Percentiles rank a stretch among this genome's conserved stretches.
phyloP scores from a whole-genome alignment of 148 eudicot genomes.

The Linanthus parryae region DNA sequence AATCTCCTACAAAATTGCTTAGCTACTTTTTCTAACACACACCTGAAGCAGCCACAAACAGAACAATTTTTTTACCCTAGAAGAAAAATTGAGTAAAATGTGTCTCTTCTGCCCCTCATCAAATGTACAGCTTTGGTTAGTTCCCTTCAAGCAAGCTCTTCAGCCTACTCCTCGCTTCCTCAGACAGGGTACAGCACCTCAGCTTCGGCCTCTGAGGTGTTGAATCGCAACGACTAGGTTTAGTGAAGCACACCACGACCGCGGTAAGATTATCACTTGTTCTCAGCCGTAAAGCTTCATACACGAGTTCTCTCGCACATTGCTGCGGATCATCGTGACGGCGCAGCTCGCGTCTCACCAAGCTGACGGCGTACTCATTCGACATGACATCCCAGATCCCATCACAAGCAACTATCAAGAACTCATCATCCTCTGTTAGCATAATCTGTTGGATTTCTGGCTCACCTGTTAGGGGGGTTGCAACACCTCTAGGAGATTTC shows the following conservation, averaged over 20 bases:
- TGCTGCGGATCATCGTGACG: slow-evolving; percentile 29
- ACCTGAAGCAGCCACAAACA: slow-evolving; percentile 10
- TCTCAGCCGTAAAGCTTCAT: slow-evolving; percentile 23
- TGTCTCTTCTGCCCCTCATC: not conserved
- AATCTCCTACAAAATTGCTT: slow-evolving; percentile 12
- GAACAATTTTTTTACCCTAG: not conserved
- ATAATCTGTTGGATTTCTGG: slow-evolving; percentile 35
- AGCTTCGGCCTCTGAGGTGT: slow-evolving; percentile 24
- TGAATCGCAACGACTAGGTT: slow-evolving; percentile 14
- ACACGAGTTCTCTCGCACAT: slow-evolving; percentile 42
- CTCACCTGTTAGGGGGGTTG: slow-evolving; percentile 39
- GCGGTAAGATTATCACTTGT: slow-evolving; percentile 49
- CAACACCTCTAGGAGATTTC: slow-evolving; percentile 30
- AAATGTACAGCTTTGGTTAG: slow-evolving; percentile 9
- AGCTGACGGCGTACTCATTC: slow-evolving; percentile 41
- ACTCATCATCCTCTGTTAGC: slow-evolving; percentile 52
- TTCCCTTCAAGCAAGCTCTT: slow-evolving; percentile 31
- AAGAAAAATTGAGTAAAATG: not conserved
- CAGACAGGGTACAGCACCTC: slow-evolving; percentile 33
- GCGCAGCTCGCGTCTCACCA: slow-evolving; percentile 34
- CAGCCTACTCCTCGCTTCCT: slow-evolving; percentile 36
- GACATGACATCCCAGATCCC: slow-evolving; percentile 61
- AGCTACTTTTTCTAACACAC: slow-evolving; percentile 14
- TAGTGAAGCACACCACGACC: slow-evolving; percentile 40
- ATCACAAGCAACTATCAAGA: slow-evolving; percentile 54